Conservation (phyloP, 106 monocot species). For the Hemerocallis citrina region DNA sequence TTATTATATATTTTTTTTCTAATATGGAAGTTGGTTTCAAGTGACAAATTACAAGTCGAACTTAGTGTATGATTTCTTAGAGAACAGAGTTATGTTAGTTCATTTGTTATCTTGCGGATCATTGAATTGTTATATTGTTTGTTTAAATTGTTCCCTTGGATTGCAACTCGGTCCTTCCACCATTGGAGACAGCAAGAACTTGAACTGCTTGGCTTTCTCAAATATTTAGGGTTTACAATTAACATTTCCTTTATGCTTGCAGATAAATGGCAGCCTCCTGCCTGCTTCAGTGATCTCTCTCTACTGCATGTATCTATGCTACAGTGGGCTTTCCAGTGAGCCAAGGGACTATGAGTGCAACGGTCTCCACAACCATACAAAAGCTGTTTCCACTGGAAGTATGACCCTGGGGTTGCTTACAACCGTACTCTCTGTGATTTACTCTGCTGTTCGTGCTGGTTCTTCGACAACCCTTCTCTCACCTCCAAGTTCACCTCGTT, state of each 20-base stretch:
- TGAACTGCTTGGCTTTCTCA: neutral
- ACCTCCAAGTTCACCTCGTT: slow-evolving; percentile 69
- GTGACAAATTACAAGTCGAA: too few relatives aligned
- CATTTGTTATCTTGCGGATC: neutral
- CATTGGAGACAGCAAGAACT: neutral
- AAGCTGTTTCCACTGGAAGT: slow-evolving; percentile 95
- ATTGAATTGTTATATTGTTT: neutral
- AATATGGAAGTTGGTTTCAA: too few relatives aligned
- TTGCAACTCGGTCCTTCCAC: neutral
- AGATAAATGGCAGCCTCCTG: slow-evolving; percentile 94
- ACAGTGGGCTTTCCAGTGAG: slow-evolving; percentile 90
- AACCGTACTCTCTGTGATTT: slow-evolving; percentile 93
- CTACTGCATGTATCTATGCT: slow-evolving; percentile 93
- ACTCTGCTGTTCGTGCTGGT: slow-evolving; percentile 98
- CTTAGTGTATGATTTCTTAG: too few relatives aligned
- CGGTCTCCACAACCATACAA: slow-evolving; percentile 78
- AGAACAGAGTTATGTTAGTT: too few relatives aligned
- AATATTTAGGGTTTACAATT: neutral
- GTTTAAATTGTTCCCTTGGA: neutral
- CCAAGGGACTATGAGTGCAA: slow-evolving; percentile 96
- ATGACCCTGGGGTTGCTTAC: slow-evolving; percentile 72
- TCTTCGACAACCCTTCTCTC: slow-evolving; percentile 89
- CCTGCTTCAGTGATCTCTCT: slow-evolving; percentile 91
- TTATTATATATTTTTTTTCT: too few relatives aligned
- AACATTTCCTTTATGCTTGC: slow-evolving; percentile 8